Evolutionary conservation across 805 yeast genomes (phyloP).

Genomic region (Candida verbasci): DNA sequence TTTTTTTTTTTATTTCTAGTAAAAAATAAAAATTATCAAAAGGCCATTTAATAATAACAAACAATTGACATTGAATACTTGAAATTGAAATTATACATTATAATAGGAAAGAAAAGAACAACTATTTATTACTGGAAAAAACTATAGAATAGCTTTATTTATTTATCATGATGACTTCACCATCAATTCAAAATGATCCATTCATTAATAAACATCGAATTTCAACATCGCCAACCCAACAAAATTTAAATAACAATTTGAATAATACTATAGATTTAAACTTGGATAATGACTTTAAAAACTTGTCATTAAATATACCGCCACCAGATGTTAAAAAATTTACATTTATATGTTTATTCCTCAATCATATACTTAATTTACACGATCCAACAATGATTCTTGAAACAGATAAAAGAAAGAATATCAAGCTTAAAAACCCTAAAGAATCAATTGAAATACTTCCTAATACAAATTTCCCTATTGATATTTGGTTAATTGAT

Average conservation of each 20-base stretch:
- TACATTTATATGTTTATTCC: conserved; percentile 3
- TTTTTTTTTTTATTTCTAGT: background rate
- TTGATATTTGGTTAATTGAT: conserved; percentile 33
- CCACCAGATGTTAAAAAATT: conserved; percentile 3
- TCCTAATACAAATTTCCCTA: conserved; percentile 30
- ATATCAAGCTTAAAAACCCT: background rate
- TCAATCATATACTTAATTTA: conserved; percentile 7
- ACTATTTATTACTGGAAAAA: no score
- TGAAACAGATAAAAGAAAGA: conserved; percentile 3
- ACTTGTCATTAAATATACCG: conserved; percentile 1
- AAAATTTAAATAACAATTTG: background rate
- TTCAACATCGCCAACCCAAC: background rate
- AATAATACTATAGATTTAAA: no score
- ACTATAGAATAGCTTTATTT: no score
- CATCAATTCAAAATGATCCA: background rate
- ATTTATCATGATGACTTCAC: background rate
- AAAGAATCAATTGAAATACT: conserved; percentile 19
- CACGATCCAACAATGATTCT: conserved; percentile 6
- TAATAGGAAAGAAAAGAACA: no score
- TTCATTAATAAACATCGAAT: background rate
- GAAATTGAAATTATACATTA: no score
- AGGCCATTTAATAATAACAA: no score
- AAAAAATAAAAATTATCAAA: no score
- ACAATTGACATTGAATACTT: background rate
- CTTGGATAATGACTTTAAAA: conserved; percentile 1